Evolutionary conservation across 129 eudicot species (phyloP), one percentile per base, ranked within the genome.

Genomic region (Chrysanthemum seticuspe): DNA sequence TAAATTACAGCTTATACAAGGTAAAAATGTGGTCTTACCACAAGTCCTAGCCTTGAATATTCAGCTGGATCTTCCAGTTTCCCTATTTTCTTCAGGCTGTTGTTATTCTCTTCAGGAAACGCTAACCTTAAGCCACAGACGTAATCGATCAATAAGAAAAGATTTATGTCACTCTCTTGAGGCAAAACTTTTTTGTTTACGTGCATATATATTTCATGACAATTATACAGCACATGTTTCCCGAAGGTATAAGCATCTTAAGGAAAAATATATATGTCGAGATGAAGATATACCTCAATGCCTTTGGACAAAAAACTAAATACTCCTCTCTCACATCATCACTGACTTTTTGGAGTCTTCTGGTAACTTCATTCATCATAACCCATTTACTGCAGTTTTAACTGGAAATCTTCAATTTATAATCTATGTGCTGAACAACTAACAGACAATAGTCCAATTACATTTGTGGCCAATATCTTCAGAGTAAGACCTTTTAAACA

Each of bases 291-390:
- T 55, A 88, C 97, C 97, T 83, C 56, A 75, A 87, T 61, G 81
- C 70, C 81, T 74, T 88, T 15, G 97, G 97, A 68, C 90, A 88
- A 78, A 58, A 79, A 52, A 84, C 62, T 58, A 86, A 45, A 75
- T 81, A 82, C 78, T 91, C 97, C 12, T 86, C 88, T 68, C 85
- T 86, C 29, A 91, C 89, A 13, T 88, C 90, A 79, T 87, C 88
- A 69, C 73, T 77, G 65, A 91, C 97, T 81, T 87, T 88, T 83
- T 91, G 92, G 27, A 91, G 88, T 15, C 88, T 85, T 73, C 97
- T 84, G 11, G 97, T 91, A 71, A 84, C 92, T 80, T 84, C 82
- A 74, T 91, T 91, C 97, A 91, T 91, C 96, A 91, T 91, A 78
- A 91, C 86, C 97, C 97, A 91, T 73, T 88, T 91, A 72, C 97